Evolutionary conservation across 768 basidiomycete genomes (phyloP).

Genomic region (Sarcodon aspratus): DNA sequence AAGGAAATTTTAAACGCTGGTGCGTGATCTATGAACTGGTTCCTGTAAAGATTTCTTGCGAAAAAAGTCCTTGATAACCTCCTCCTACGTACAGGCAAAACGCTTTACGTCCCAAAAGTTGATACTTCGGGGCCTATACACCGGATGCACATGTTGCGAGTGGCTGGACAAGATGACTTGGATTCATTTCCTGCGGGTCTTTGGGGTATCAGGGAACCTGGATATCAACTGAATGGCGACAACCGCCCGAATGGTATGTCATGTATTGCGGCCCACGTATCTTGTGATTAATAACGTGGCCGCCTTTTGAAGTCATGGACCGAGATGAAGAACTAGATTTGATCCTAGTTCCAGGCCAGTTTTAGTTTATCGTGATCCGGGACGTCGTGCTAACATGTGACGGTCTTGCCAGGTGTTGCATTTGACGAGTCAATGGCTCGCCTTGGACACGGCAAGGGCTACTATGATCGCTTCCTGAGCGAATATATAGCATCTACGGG

Average conservation of each 20-base stretch:
- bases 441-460: conserved; percentile 76
- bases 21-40: conserved; percentile 17
- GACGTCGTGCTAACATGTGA: not conserved
- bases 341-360: conserved; percentile 56
- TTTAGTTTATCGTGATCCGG: not conserved
- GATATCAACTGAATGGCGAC: conserved; percentile 26
- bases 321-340: conserved; percentile 39
- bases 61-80: not conserved
- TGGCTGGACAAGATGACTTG: conserved; percentile 51
- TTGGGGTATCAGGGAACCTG: conserved; percentile 74
- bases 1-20: conserved; percentile 42
- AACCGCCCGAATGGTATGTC: conserved; percentile 43
- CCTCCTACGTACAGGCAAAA: conserved; percentile 34
- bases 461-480: conserved; percentile 69
- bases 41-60: not conserved
- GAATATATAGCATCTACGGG: conserved; percentile 30
- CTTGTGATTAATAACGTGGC: conserved; percentile 2
- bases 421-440: conserved; percentile 61
- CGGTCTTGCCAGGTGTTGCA: conserved; percentile 42
- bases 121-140: conserved; percentile 23
- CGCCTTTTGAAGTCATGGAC: conserved; percentile 1
- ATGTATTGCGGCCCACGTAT: conserved; percentile 2
- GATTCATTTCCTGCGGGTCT: conserved; percentile 41
- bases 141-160: conserved; percentile 54
- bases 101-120: conserved; percentile 62